Conservation (phyloP, 306 rosid genomes). For the Glycyrrhiza uralensis region DNA sequence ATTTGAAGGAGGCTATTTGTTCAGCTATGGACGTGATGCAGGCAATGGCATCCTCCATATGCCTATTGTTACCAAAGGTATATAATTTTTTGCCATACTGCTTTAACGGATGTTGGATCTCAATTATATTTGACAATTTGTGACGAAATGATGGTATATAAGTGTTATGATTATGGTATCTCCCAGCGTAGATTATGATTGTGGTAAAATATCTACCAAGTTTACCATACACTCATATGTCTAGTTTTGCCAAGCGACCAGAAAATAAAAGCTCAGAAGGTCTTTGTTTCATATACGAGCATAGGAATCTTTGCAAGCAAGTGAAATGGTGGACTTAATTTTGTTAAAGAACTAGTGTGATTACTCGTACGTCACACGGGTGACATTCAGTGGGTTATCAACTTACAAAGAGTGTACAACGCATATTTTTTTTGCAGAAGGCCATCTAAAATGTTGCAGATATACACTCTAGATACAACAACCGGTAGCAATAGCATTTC, state of each 20-base stretch:
- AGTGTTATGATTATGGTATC: not conserved
- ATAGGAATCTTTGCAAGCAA: not conserved
- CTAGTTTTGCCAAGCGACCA: not conserved
- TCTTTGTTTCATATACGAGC: not conserved
- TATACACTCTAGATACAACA: no score
- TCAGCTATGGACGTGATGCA: conserved; percentile 96
- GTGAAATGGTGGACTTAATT: not conserved
- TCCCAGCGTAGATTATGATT: not conserved
- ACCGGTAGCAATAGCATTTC: no score
- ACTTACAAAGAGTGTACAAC: no score
- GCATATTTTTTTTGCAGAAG: no score
- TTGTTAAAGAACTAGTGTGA: not conserved
- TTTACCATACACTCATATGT: not conserved
- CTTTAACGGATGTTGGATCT: not conserved
- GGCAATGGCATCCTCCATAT: conserved; percentile 84
- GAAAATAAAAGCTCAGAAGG: not conserved
- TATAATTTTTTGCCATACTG: not conserved
- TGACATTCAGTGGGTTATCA: no score
- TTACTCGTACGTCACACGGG: no score
- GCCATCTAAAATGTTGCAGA: no score
- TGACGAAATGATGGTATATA: not conserved
- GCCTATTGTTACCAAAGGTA: conserved; percentile 71
- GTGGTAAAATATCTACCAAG: not conserved
- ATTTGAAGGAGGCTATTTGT: conserved; percentile 78
- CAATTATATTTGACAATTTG: conserved; percentile 9